Percentiles rank a stretch among this genome's conserved stretches.
Conservation (phyloP, 169 alveolate genomes). For the Cryptosporidium bovis region DNA sequence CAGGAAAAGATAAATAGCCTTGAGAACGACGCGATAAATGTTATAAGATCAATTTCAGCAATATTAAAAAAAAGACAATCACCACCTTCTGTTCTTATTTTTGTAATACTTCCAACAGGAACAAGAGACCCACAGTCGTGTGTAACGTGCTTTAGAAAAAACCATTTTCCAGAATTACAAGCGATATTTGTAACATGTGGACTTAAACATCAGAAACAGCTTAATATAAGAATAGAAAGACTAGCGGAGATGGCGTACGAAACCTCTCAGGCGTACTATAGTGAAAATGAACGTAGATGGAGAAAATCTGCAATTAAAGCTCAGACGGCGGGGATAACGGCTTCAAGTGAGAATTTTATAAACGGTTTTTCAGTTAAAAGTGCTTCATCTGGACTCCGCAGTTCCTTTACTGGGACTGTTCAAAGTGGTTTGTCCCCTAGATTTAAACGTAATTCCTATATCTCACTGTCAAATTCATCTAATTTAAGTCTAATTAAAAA, state of each 20-base stretch:
- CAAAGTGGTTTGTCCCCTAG: conserved; percentile 47
- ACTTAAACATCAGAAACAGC: conserved; percentile 55
- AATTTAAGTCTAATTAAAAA: conserved; percentile 10
- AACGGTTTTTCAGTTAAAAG: conserved; percentile 17
- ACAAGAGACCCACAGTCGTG: conserved; percentile 73
- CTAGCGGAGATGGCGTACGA: conserved; percentile 71
- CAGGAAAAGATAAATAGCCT: conserved; percentile 20
- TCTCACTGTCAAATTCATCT: conserved; percentile 11
- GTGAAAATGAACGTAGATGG: conserved; percentile 73
- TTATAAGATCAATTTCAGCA: conserved; percentile 15
- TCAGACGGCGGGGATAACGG: conserved; percentile 58
- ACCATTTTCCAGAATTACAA: conserved; percentile 66
- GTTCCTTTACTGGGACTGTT: conserved; percentile 18
- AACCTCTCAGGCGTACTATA: conserved; percentile 58
- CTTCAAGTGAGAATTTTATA: conserved; percentile 10
- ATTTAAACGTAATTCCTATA: conserved; percentile 30
- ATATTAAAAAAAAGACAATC: conserved; percentile 58
- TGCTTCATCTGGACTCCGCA: conserved; percentile 36
- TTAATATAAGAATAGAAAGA: conserved; percentile 59
- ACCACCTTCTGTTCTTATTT: conserved; percentile 66
- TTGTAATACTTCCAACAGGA: conserved; percentile 64
- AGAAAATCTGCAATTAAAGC: conserved; percentile 71
- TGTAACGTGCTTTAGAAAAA: conserved; percentile 55
- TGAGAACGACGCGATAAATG: conserved; percentile 38
- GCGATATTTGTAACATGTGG: conserved; percentile 72